Evolutionary conservation across 768 basidiomycete species (phyloP).

Genomic region (Lyophyllum shimeji): DNA sequence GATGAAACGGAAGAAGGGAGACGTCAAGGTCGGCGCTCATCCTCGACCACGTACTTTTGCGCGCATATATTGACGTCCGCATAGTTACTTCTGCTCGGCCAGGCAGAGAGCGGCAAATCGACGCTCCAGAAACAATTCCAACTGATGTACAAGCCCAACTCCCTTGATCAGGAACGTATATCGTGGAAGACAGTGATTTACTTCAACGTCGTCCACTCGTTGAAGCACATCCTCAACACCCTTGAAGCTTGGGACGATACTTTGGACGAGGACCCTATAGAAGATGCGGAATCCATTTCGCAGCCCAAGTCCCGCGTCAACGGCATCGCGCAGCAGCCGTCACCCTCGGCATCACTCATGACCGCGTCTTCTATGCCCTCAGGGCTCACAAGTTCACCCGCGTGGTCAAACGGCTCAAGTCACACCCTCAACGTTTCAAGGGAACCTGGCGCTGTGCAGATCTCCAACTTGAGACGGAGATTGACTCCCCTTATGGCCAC

Average conservation of each 20-base stretch:
- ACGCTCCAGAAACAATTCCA: conserved; percentile 80
- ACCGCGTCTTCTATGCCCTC: conserved; percentile 20
- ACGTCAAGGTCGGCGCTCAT: conserved; percentile 59
- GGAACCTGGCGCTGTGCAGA: conserved; percentile 35
- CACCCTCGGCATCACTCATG: conserved; percentile 39
- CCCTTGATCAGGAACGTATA: conserved; percentile 64
- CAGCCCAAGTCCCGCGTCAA: conserved; percentile 26
- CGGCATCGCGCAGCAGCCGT: conserved; percentile 37
- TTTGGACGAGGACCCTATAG: conserved; percentile 47
- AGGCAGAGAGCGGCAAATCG: conserved; percentile 78
- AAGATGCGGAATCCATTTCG: conserved; percentile 28
- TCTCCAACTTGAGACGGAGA: conserved; percentile 57
- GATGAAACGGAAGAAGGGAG: conserved; percentile 62
- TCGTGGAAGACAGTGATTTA: conserved; percentile 77
- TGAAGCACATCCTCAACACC: conserved; percentile 66
- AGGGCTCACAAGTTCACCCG: conserved; percentile 18
- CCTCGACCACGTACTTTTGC: conserved; percentile 2
- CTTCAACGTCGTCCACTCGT: conserved; percentile 71
- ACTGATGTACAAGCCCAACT: conserved; percentile 75
- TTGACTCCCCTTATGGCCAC: conserved; percentile 59
- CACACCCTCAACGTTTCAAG: conserved; percentile 25
- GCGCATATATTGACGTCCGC: conserved; percentile 37
- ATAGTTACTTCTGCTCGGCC: conserved; percentile 73
- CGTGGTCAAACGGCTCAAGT: conserved; percentile 25
- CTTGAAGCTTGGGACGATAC: conserved; percentile 63